These are phyloP conservation scores for Arthroderma sp. DNA, from an alignment of 2,329 filamentous ascomycete species.

Conservation along the genomic window DNA sequence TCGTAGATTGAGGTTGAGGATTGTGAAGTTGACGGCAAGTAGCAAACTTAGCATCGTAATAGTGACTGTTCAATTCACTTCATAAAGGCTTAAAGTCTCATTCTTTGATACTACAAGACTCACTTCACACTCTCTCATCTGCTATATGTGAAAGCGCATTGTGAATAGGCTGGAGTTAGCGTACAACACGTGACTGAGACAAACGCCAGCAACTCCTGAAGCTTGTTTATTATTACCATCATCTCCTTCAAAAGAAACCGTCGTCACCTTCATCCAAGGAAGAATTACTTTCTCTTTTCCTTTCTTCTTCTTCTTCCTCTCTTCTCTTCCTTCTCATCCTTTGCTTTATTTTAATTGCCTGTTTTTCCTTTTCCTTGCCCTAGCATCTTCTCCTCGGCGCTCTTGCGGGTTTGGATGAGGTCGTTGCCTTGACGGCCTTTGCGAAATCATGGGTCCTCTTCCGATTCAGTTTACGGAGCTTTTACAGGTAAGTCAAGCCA, in stretches of 20 bases:
- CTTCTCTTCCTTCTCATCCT: slow-evolving; percentile 5
- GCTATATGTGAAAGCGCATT: no score
- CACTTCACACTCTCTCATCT: no score
- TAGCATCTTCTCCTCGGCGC: slow-evolving; percentile 20
- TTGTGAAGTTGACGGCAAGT: no score
- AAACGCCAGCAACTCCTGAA: slow-evolving; percentile 23
- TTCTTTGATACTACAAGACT: no score
- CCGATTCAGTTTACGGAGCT: slow-evolving; percentile 92
- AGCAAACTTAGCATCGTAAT: no score
- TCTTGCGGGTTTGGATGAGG: slow-evolving; percentile 23
- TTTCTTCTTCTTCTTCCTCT: slow-evolving; percentile 12
- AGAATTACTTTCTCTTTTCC: slow-evolving; percentile 11
- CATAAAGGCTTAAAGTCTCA: no score
- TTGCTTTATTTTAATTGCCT: slow-evolving; percentile 3
- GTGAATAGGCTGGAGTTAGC: no score
- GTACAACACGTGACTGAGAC: not conserved
- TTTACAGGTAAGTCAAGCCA: slow-evolving; percentile 47
- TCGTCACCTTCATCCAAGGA: slow-evolving; percentile 12
- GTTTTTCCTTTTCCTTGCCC: slow-evolving; percentile 10
- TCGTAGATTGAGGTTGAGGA: no score
- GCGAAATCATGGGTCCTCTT: slow-evolving; percentile 47
- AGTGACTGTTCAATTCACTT: no score
- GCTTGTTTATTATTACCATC: slow-evolving; percentile 24
- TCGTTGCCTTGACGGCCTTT: slow-evolving; percentile 25
- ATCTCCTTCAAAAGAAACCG: not conserved